phyloP scores from a whole-genome alignment of 2,329 filamentous ascomycete species.

The Penicillium sp. region DNA sequence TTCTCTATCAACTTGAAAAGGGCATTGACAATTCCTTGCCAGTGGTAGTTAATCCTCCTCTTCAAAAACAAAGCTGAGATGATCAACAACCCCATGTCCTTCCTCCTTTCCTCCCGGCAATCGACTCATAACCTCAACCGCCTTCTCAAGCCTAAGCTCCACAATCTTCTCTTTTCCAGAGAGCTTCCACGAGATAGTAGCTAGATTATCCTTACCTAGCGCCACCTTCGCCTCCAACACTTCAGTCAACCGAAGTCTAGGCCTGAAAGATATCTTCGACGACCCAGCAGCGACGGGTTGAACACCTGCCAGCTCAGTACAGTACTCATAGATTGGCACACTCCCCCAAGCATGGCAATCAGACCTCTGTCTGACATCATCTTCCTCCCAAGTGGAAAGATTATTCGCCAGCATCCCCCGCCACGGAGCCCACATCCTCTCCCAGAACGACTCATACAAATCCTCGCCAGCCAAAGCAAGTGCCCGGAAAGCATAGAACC shows the following conservation, averaged over 20 bases:
- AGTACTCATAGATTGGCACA: conserved; percentile 38
- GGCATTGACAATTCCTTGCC: too few relatives aligned
- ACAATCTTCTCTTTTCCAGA: conserved; percentile 7
- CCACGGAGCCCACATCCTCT: conserved; percentile 30
- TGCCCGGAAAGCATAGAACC: conserved; percentile 36
- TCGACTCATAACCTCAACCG: conserved; percentile 14
- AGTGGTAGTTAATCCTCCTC: neutral
- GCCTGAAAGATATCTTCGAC: conserved; percentile 15
- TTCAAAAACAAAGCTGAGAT: neutral
- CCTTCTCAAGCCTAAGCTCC: conserved; percentile 13
- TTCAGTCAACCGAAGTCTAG: conserved; percentile 12
- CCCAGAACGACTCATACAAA: conserved; percentile 30
- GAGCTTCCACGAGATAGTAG: conserved; percentile 14
- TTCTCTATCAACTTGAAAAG: neutral
- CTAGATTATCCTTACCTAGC: conserved; percentile 19
- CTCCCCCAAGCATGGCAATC: conserved; percentile 42
- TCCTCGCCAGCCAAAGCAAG: conserved; percentile 27
- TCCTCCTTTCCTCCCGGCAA: conserved; percentile 10
- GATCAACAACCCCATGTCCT: conserved; percentile 15
- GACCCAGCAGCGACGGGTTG: conserved; percentile 12
- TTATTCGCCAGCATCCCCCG: conserved; percentile 32
- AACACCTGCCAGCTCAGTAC: conserved; percentile 29
- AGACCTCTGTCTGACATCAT: conserved; percentile 36
- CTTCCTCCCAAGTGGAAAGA: conserved; percentile 38
- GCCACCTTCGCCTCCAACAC: conserved; percentile 16